Evolutionary conservation across 495 filamentous ascomycete species (phyloP).

Genomic region (Penicillium paxilli): DNA sequence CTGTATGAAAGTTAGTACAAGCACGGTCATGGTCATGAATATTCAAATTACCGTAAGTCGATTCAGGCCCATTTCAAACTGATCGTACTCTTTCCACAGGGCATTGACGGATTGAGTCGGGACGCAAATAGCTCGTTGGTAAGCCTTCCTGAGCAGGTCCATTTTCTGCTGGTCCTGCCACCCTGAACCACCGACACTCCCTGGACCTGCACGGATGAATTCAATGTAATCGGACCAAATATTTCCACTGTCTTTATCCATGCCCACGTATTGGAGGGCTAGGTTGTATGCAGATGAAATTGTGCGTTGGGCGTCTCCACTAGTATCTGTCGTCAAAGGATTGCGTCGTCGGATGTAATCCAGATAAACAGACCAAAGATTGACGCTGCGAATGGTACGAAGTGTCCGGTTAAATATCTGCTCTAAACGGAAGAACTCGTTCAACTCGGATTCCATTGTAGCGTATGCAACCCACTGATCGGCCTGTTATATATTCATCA

Average conservation of each 20-base stretch:
- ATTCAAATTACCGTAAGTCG: slow-evolving; percentile 66
- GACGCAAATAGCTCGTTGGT: slow-evolving; percentile 82
- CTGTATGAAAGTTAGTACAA: slow-evolving; percentile 41
- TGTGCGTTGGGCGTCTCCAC: slow-evolving; percentile 69
- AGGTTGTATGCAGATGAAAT: slow-evolving; percentile 87
- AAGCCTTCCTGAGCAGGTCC: slow-evolving; percentile 86
- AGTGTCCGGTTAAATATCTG: slow-evolving; percentile 77
- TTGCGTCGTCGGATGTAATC: slow-evolving; percentile 92
- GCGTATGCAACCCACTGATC: slow-evolving; percentile 85
- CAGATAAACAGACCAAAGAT: slow-evolving; percentile 90
- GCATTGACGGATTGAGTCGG: slow-evolving; percentile 77
- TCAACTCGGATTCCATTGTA: slow-evolving; percentile 81
- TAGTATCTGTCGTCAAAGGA: slow-evolving; percentile 77
- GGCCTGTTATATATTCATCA: slow-evolving; percentile 54
- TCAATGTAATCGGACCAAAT: slow-evolving; percentile 94
- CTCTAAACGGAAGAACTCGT: slow-evolving; percentile 75
- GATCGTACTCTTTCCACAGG: slow-evolving; percentile 96
- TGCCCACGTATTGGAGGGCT: slow-evolving; percentile 82
- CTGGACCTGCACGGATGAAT: slow-evolving; percentile 84
- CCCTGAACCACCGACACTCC: slow-evolving; percentile 74
- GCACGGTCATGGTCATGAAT: slow-evolving; percentile 6
- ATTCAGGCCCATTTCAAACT: slow-evolving; percentile 89
- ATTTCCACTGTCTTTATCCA: slow-evolving; percentile 86
- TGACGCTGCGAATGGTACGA: slow-evolving; percentile 70
- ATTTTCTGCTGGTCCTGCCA: slow-evolving; percentile 99